Percentiles rank a stretch among this genome's conserved stretches.
Evolutionary conservation across 1,139 yeast genomes (phyloP).

Genomic region (Hyphopichia fennica): DNA sequence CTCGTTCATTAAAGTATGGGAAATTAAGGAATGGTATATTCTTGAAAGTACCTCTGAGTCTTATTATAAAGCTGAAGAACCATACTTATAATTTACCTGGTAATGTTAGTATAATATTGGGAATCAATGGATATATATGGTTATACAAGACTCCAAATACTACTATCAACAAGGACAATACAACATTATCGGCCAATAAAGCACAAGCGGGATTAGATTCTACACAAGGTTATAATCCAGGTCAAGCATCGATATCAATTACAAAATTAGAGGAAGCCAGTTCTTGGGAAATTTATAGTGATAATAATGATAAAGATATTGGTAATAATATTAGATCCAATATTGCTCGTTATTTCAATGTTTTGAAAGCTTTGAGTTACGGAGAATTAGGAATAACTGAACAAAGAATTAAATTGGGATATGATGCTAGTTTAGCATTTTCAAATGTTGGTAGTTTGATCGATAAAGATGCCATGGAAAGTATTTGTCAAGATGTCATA

Average conservation of each 20-base stretch:
- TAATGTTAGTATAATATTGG: constrained; percentile 82
- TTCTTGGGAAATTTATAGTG: constrained; percentile 94
- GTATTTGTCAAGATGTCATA: constrained; percentile 73
- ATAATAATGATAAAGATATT: constrained; percentile 71
- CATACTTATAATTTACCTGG: constrained; percentile 90
- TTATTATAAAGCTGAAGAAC: constrained; percentile 80
- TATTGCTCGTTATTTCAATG: constrained; percentile 83
- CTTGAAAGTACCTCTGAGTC: constrained; percentile 74
- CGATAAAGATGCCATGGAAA: constrained; percentile 71
- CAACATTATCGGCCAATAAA: constrained; percentile 5
- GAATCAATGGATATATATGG: constrained; percentile 96
- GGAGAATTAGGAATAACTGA: constrained; percentile 89
- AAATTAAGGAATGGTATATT: constrained; percentile 90
- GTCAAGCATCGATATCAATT: constrained; percentile 65
- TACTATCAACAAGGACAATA: constrained; percentile 1
- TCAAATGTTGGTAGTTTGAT: constrained; percentile 72
- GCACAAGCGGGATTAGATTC: constrained; percentile 9
- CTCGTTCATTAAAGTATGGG: constrained; percentile 93
- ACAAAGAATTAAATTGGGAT: constrained; percentile 73
- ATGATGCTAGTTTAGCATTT: constrained; percentile 85
- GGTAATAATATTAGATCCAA: constrained; percentile 62
- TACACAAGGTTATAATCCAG: constrained; percentile 54
- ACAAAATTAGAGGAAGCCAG: constrained; percentile 92
- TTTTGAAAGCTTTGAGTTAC: constrained; percentile 73
- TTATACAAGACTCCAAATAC: constrained; percentile 63